phyloP scores from a whole-genome alignment of 768 basidiomycete genomes.

The Lactifluus echinatus region DNA sequence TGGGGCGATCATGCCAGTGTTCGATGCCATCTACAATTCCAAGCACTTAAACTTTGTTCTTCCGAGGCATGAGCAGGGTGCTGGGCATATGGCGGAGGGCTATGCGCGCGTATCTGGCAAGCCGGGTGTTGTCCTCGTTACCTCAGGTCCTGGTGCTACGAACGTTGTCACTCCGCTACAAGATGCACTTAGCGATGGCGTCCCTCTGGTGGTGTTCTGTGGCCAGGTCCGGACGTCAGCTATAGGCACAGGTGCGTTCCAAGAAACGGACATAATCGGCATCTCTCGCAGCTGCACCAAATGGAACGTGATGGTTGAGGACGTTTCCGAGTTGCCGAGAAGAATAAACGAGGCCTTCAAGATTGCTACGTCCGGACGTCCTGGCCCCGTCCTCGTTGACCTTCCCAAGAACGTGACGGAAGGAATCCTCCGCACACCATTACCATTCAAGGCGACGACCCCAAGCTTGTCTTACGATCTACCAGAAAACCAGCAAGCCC shows the following conservation, averaged over 20 bases:
- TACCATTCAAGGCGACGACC: conserved; percentile 80
- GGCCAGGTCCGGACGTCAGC: conserved; percentile 99
- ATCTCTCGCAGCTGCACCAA: conserved; percentile 97
- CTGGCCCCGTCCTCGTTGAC: conserved; percentile 96
- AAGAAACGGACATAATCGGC: conserved; percentile 94
- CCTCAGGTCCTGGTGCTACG: conserved; percentile 95
- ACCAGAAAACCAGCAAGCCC: conserved; percentile 55
- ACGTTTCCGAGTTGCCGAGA: conserved; percentile 86
- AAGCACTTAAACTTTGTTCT: conserved; percentile 92
- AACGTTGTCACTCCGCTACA: conserved; percentile 98
- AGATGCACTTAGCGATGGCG: conserved; percentile 89
- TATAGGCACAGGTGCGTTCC: conserved; percentile 98
- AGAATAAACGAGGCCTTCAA: conserved; percentile 99
- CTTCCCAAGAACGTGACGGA: conserved; percentile 99
- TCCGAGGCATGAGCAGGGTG: conserved; percentile 96
- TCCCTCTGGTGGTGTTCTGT: conserved; percentile 90
- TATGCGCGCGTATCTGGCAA: conserved; percentile 97
- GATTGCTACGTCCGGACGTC: conserved; percentile 93
- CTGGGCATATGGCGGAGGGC: conserved; percentile 98
- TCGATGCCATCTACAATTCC: conserved; percentile 97
- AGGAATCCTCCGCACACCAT: conserved; percentile 72
- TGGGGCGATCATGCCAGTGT: conserved; percentile 96
- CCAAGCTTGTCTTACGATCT: conserved; percentile 68
- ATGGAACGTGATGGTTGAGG: conserved; percentile 99
- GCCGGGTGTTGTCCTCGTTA: conserved; percentile 96